Evolutionary conservation across 148 eudicot species (phyloP).

Genomic region (Fagopyrum tataricum): DNA sequence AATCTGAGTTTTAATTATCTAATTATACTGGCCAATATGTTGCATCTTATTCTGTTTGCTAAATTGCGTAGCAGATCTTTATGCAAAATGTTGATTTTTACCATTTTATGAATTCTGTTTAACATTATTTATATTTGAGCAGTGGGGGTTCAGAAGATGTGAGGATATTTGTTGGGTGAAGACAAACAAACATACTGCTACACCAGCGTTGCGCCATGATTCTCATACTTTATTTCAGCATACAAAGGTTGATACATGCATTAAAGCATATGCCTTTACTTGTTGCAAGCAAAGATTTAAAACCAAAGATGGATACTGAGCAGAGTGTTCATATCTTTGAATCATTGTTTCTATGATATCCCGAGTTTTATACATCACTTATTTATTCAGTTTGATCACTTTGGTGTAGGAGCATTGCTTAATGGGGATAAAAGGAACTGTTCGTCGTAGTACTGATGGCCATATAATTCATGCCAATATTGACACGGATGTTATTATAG

Average conservation of each 20-base stretch:
- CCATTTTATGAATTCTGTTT: not conserved
- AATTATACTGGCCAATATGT: not conserved
- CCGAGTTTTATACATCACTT: not conserved
- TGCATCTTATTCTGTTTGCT: not conserved
- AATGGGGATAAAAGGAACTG: slow-evolving; percentile 99
- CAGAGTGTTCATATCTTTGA: slow-evolving; percentile 3
- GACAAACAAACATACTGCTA: slow-evolving; percentile 78
- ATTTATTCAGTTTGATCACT: slow-evolving; percentile 1
- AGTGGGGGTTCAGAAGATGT: slow-evolving; percentile 99
- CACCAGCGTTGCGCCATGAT: slow-evolving; percentile 90
- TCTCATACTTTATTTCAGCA: slow-evolving; percentile 93
- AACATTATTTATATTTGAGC: slow-evolving; percentile 16
- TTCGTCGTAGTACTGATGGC: slow-evolving; percentile 96
- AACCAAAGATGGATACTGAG: not conserved
- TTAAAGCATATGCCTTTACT: not conserved
- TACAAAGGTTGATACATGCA: slow-evolving; percentile 53
- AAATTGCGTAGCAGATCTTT: not conserved
- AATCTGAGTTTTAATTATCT: not conserved
- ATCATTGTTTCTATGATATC: not conserved
- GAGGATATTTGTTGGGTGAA: slow-evolving; percentile 99
- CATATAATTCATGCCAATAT: slow-evolving; percentile 97
- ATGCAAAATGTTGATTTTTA: not conserved
- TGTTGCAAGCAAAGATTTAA: not conserved
- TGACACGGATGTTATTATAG: slow-evolving; percentile 93
- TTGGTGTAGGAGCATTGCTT: slow-evolving; percentile 83